These are phyloP conservation scores for Aegilops sharonensis DNA, from an alignment of 176 grass and related monocot species.

Conservation along the genomic window DNA sequence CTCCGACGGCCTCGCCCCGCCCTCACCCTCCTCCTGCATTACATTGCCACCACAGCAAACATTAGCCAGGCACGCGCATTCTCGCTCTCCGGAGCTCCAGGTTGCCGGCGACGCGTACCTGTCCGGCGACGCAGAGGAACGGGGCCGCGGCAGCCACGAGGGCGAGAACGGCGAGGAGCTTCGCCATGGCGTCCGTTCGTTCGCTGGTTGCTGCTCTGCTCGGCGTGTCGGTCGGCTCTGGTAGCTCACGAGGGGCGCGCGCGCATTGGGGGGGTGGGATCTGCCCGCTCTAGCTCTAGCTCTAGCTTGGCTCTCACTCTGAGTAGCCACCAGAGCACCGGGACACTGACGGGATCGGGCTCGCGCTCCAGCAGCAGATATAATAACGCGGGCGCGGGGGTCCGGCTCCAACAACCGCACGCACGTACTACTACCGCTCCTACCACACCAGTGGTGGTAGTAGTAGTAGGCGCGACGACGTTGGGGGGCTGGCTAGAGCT, in stretches of 20 bases:
- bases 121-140: conserved; percentile 20
- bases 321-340: not conserved
- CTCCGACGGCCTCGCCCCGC: not conserved
- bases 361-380: not conserved
- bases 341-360: not conserved
- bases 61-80: not conserved
- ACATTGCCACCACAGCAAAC: not conserved
- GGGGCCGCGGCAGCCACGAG: conserved; percentile 28
- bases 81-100: not conserved
- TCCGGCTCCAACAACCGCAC: conserved; percentile 35
- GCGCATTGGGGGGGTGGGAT: conserved; percentile 26
- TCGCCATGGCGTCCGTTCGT: not conserved
- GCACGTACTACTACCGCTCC: not conserved
- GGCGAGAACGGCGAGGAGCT: conserved; percentile 35
- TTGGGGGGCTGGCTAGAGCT: not conserved
- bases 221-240: not conserved
- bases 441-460: not conserved
- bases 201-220: not conserved
- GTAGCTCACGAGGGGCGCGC: not conserved
- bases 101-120: not conserved
- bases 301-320: not conserved
- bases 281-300: not conserved
- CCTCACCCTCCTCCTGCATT: conserved; percentile 15
- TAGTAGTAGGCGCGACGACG: conserved; percentile 26
- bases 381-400: conserved; percentile 27